Base-by-base conservation (phyloP, 208 protist species). In the Wallacemonas sp. region DNA sequence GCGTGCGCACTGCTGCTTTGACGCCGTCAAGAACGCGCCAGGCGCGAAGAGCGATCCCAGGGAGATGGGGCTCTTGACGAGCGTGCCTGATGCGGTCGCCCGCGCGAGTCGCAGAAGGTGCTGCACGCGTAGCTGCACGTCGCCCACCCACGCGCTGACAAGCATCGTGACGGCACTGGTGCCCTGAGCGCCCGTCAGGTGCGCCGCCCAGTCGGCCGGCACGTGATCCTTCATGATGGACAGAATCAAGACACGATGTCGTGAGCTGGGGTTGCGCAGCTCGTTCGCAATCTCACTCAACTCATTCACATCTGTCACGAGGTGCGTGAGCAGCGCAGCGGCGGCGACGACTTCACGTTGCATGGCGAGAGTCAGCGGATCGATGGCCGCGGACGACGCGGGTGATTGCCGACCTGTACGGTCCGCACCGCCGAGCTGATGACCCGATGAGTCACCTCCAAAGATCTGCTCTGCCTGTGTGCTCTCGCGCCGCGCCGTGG, bases 11-110 rank as follows among this genome's bases (percentile, higher is more conserved):
- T 93, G 78, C 87, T 99, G 98, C 64, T 98, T 90, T 24, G 96
- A 98, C n/a, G 98, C 98, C 22, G 98, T 99, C 34, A 99, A 76
- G 68, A 98, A 98, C 0, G 97, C 97, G 19, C 96, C 94, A 9
- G 98, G 98, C 9, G 81, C 73, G 59, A 99, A 98, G 13, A 99
- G 86, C 15, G 96, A 84, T 19, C 98, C 98, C 1, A 99, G 72
- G 52, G 89, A 92, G 12, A 99, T 64, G 58, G 78, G 67, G 42
- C 48, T 69, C 15, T 27, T 61, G 22, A 42, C 41, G 26, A 85
- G 64, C 42, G 61, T 34, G 9, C 66, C 63, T 12, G 53, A 48
- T 34, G 48, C 26, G 24, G 80, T 76, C 12, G 79, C 80, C 9
- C 73, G 78, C 57, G 80, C 68, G 12, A 92, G 78, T 9, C 83